Conservation (phyloP, 2,329 filamentous ascomycete genomes). For the Orbilia brochopaga region DNA sequence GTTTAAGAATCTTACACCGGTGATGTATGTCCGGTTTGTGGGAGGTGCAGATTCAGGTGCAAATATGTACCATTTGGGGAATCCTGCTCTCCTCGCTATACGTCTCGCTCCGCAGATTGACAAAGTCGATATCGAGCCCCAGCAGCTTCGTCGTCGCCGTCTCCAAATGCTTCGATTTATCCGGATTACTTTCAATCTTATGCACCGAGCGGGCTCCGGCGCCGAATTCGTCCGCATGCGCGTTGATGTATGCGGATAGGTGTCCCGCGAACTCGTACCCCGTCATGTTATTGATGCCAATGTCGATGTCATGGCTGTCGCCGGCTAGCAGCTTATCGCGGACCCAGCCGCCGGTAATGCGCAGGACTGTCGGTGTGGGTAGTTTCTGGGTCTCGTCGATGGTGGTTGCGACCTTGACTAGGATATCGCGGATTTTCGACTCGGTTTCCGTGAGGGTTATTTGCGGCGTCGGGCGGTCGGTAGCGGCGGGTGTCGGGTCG, state of each 20-base stretch:
- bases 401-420: constrained; percentile 79
- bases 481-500: constrained; percentile 1
- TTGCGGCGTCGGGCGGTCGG: constrained; percentile 54
- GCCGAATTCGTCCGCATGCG: constrained; percentile 68
- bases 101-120: constrained; percentile 90
- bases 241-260: constrained; percentile 72
- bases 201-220: constrained; percentile 72
- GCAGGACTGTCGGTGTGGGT: constrained; percentile 67
- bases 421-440: constrained; percentile 72
- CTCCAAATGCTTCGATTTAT: constrained; percentile 95
- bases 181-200: constrained; percentile 88
- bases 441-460: constrained; percentile 73
- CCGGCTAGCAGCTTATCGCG: constrained; percentile 79
- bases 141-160: constrained; percentile 86
- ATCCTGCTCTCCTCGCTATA: constrained; percentile 89
- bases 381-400: constrained; percentile 63
- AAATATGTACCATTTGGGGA: constrained; percentile 74
- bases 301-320: constrained; percentile 79
- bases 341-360: constrained; percentile 87
- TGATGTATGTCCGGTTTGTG: background rate
- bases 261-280: constrained; percentile 75
- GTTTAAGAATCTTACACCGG: background rate
- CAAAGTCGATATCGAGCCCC: constrained; percentile 87
- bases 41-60: background rate
- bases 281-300: constrained; percentile 84